Percentiles rank a stretch among this genome's conserved stretches.
These are phyloP conservation scores for Allium sativum DNA, from an alignment of 106 monocot genomes.

Conservation along the genomic window DNA sequence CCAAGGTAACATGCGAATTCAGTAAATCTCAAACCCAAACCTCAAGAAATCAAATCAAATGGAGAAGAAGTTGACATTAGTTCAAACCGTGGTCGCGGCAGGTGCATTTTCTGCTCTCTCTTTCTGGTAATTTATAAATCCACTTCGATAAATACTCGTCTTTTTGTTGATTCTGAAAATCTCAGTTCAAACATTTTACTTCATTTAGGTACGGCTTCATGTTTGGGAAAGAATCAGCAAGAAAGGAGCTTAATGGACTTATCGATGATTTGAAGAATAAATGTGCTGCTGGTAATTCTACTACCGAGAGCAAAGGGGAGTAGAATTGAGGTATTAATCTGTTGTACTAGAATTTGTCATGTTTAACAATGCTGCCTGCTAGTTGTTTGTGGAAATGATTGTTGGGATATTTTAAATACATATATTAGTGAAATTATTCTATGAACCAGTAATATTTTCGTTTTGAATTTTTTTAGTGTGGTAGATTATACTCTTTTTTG, in stretches of 20 bases:
- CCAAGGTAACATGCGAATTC: too few relatives aligned
- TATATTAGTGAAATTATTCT: too few relatives aligned
- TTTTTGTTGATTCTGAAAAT: neutral
- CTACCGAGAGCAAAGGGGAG: neutral
- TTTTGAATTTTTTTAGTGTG: too few relatives aligned
- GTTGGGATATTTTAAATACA: too few relatives aligned
- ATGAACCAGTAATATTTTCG: too few relatives aligned
- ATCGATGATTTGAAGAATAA: constrained; percentile 56
- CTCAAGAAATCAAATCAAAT: constrained; percentile 2
- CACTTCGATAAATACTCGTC: neutral
- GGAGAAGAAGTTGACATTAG: constrained; percentile 66
- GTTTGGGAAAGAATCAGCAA: constrained; percentile 94
- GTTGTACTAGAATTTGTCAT: too few relatives aligned
- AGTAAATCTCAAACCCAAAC: too few relatives aligned
- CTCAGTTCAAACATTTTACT: neutral
- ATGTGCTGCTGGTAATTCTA: constrained; percentile 4
- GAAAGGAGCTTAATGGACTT: constrained; percentile 55
- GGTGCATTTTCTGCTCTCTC: constrained; percentile 93
- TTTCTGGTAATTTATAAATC: constrained; percentile 44
- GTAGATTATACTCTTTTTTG: too few relatives aligned
- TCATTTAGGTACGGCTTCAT: constrained; percentile 86
- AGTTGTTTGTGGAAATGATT: constrained; percentile 4
- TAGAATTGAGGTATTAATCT: neutral
- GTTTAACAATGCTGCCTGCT: neutral
- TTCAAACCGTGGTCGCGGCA: constrained; percentile 60